These are phyloP conservation scores for Boletus rubroflammeus DNA, from an alignment of 768 basidiomycete species.

Conservation along the genomic window DNA sequence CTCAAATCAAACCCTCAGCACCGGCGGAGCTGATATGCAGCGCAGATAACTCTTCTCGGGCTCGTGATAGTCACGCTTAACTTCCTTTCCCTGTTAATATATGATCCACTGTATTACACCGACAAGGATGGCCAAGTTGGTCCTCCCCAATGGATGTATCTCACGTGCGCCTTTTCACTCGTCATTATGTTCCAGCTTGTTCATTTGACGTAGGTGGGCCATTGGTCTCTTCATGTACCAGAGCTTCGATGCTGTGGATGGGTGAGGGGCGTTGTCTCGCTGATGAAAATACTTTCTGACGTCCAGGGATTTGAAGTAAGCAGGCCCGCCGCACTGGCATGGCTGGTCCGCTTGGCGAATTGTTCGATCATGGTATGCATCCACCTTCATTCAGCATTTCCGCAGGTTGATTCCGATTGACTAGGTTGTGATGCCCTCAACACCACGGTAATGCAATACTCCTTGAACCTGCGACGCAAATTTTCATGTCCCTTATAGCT, in stretches of 20 bases:
- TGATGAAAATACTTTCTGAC: conserved; percentile 2
- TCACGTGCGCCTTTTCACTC: conserved; percentile 56
- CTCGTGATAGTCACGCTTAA: conserved; percentile 79
- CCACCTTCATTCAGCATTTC: background rate
- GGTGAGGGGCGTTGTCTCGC: conserved; percentile 41
- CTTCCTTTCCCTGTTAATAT: conserved; percentile 77
- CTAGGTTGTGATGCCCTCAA: conserved; percentile 90
- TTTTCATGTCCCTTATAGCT: conserved; percentile 47
- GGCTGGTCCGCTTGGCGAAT: conserved; percentile 95
- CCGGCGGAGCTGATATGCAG: background rate
- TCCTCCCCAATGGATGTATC: conserved; percentile 86
- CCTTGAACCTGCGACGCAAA: background rate
- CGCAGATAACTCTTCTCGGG: conserved; percentile 88
- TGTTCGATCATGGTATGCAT: conserved; percentile 91
- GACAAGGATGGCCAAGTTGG: conserved; percentile 59
- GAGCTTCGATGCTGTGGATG: conserved; percentile 84
- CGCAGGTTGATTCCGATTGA: background rate
- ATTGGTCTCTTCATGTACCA: conserved; percentile 90
- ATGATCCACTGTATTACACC: conserved; percentile 73
- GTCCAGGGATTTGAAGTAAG: conserved; percentile 49
- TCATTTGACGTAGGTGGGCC: conserved; percentile 60
- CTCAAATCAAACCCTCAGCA: background rate
- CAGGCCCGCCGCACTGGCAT: conserved; percentile 95
- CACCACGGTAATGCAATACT: conserved; percentile 62
- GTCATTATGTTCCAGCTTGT: background rate